These are phyloP conservation scores for Tolypocladium nubicola DNA, from an alignment of 2,329 filamentous ascomycete genomes.

Conservation along the genomic window DNA sequence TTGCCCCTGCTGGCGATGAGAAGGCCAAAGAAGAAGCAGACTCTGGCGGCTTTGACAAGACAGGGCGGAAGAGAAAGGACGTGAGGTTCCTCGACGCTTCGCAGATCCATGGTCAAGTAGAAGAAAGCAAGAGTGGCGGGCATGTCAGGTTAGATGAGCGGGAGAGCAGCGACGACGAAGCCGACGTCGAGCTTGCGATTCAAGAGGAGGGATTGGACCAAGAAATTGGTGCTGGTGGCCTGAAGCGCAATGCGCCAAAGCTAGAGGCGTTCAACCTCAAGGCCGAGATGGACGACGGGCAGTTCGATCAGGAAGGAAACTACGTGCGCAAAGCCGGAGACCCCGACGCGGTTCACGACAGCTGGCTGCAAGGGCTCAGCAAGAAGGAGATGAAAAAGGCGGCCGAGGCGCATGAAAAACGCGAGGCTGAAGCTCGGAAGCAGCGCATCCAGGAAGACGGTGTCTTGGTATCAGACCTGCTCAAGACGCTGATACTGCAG, in stretches of 20 bases:
- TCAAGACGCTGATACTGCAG: conserved; percentile 60
- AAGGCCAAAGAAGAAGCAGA: conserved; percentile 28
- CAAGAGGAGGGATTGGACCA: conserved; percentile 72
- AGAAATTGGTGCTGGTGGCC: conserved; percentile 79
- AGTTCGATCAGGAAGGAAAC: conserved; percentile 85
- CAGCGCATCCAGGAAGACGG: conserved; percentile 66
- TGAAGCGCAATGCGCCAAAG: conserved; percentile 88
- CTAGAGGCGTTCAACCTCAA: conserved; percentile 95
- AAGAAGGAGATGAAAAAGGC: conserved; percentile 91
- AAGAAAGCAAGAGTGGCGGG: conserved; percentile 62
- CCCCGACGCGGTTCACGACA: conserved; percentile 81
- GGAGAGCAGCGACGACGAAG: conserved; percentile 49
- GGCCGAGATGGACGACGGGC: conserved; percentile 80
- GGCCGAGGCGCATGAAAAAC: conserved; percentile 74
- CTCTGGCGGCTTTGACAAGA: conserved; percentile 18
- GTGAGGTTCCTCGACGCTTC: conserved; percentile 48
- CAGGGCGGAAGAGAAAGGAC: conserved; percentile 50
- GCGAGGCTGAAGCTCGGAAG: conserved; percentile 65
- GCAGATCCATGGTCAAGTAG: conserved; percentile 71
- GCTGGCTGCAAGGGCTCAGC: conserved; percentile 83
- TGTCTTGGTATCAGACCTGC: conserved; percentile 60
- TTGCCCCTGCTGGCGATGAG: conserved; percentile 58
- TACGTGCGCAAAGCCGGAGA: conserved; percentile 83
- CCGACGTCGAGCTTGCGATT: conserved; percentile 60
- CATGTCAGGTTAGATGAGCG: conserved; percentile 53